phyloP scores from a whole-genome alignment of 2,329 filamentous ascomycete genomes.

The Cryphonectria naterciae region DNA sequence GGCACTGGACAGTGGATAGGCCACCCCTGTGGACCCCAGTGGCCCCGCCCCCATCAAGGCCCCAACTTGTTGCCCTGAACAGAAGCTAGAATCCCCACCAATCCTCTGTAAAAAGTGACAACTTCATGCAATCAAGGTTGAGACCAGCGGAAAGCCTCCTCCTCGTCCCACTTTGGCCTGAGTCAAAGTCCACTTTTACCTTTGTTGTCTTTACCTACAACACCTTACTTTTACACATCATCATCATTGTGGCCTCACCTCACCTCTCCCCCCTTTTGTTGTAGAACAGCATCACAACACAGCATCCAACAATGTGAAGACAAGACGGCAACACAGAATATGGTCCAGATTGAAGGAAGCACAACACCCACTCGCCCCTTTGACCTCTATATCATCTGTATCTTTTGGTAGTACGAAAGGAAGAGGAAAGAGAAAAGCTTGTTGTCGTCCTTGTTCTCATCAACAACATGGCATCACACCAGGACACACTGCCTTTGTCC shows the following conservation, averaged over 20 bases:
- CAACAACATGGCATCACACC: constrained; percentile 23
- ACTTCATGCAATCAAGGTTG: neutral
- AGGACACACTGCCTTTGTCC: constrained; percentile 13
- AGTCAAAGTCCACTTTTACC: neutral
- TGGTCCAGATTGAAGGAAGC: neutral
- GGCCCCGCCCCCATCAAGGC: neutral
- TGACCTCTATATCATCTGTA: neutral
- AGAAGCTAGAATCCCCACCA: neutral
- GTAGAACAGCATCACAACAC: neutral
- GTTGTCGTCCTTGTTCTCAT: neutral
- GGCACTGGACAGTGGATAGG: neutral
- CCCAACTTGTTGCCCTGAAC: neutral
- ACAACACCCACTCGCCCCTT: neutral
- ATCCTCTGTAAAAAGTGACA: neutral
- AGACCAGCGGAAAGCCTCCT: neutral
- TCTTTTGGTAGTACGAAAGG: neutral
- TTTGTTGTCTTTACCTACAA: neutral
- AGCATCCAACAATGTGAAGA: neutral
- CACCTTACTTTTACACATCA: neutral
- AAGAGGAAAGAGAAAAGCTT: neutral
- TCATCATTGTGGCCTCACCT: neutral
- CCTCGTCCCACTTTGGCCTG: neutral
- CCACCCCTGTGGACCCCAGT: neutral
- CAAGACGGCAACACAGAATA: neutral
- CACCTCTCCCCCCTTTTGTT: neutral